Evolutionary conservation across 257 asterid genomes (phyloP).

Genomic region (Solanum sparsipilum): DNA sequence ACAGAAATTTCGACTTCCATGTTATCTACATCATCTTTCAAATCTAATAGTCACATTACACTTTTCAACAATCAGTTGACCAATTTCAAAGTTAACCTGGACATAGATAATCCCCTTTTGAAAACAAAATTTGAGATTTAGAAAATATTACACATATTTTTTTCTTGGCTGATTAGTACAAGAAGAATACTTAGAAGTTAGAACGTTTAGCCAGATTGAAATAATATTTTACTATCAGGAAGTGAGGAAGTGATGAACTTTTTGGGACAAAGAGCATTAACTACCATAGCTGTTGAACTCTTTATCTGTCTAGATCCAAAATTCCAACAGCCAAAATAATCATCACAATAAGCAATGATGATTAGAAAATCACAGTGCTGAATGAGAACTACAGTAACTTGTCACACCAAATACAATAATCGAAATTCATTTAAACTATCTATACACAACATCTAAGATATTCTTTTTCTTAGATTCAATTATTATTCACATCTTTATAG

Average conservation of each 20-base stretch:
- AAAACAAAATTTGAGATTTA: background rate
- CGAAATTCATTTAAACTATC: background rate
- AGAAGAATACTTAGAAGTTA: background rate
- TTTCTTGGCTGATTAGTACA: background rate
- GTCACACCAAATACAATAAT: background rate
- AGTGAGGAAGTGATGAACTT: background rate
- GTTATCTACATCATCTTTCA: background rate
- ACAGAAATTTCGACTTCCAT: background rate
- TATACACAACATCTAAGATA: background rate
- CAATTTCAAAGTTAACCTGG: background rate
- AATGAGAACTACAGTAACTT: background rate
- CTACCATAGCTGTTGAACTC: background rate
- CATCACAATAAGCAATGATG: background rate
- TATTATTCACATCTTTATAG: background rate
- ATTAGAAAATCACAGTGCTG: background rate
- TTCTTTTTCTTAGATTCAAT: background rate
- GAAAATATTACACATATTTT: background rate
- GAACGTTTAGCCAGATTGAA: background rate
- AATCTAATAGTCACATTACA: background rate
- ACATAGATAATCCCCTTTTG: background rate
- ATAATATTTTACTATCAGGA: background rate
- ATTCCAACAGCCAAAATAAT: background rate
- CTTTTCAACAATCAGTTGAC: background rate
- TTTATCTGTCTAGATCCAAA: background rate
- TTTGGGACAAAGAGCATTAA: background rate